Conservation (phyloP, 176 grass and related monocot genomes). For the Juncus inflexus region DNA sequence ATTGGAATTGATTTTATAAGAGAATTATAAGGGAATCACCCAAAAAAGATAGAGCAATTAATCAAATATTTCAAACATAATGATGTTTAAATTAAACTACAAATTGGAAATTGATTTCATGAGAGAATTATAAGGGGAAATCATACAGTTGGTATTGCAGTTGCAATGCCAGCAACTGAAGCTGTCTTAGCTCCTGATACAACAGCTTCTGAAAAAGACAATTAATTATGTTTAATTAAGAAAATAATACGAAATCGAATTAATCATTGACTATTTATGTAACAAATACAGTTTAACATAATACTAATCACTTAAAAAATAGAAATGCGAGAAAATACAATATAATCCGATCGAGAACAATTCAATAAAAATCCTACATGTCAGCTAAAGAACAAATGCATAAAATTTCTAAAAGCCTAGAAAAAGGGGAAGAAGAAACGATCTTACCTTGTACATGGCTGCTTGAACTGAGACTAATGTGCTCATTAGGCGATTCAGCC, state of each 20-base stretch:
- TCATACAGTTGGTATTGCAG: constrained; percentile 43
- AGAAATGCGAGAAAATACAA: background rate
- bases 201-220: constrained; percentile 37
- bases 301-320: background rate
- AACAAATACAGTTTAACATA: no score
- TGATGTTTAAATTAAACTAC: background rate
- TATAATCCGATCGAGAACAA: background rate
- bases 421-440: background rate
- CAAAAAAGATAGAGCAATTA: background rate
- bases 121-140: background rate
- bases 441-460: constrained; percentile 18
- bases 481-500: constrained; percentile 20
- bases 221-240: no score
- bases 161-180: constrained; percentile 7
- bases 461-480: background rate
- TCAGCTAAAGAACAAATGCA: background rate
- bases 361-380: background rate
- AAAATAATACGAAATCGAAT: background rate
- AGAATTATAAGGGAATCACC: background rate
- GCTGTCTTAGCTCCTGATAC: constrained; percentile 36
- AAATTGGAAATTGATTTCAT: background rate
- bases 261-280: background rate
- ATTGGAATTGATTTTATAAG: background rate
- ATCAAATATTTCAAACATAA: background rate
- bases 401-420: background rate